Base-by-base conservation (phyloP, 202 grass and related monocot species). In the Miscanthus sacchariflorus region DNA sequence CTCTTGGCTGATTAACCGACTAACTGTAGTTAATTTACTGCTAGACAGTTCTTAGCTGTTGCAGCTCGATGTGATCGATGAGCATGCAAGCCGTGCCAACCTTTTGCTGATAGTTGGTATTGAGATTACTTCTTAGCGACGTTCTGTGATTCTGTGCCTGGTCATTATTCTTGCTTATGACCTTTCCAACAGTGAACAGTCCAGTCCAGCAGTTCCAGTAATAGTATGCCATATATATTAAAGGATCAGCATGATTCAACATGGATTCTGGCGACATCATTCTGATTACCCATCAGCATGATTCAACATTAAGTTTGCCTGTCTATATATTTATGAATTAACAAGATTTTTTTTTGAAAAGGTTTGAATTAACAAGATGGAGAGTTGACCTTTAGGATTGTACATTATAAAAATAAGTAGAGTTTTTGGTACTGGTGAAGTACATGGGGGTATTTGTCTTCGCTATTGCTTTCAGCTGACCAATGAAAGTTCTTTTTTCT, bases 391-490 rank as follows among this genome's bases (percentile, higher is more conserved):
- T 35, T 83, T 35, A 18, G 7, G 21, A 35, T 72, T 80, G 12
- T 74, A 71, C 0, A 12, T 39, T 36, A n/a, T 36, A 28, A 70
- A 58, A 6, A 0, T 73, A 48, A 80, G 0, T 12, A 17, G 4
- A n/a, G 38, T 72, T 13, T 72, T 14, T 77, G 72, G 19, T 25
- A 17, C 36, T 9, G 71, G 64, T 17, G 2, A 17, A 33, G 21
- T 80, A 30, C 66, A 25, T 42, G 1, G 12, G 33, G 1, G 17
- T 24, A 12, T 12, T 40, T 75, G 70, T 40, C 46, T 9, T 78
- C 1, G 43, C 21, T 81, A 58, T 75, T 87, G 77, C 68, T 81
- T 87, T 24, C 27, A 66, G 69, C 40, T 18, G 11, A 66, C 9
- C 61, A 56, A 74, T 49, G 39, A 13, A 66, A 74, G 25, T 66